Percentiles rank a stretch among this genome's conserved stretches.
phyloP scores from a whole-genome alignment of 192 early-diverging fungal genomes.

The Linnemannia elongata region DNA sequence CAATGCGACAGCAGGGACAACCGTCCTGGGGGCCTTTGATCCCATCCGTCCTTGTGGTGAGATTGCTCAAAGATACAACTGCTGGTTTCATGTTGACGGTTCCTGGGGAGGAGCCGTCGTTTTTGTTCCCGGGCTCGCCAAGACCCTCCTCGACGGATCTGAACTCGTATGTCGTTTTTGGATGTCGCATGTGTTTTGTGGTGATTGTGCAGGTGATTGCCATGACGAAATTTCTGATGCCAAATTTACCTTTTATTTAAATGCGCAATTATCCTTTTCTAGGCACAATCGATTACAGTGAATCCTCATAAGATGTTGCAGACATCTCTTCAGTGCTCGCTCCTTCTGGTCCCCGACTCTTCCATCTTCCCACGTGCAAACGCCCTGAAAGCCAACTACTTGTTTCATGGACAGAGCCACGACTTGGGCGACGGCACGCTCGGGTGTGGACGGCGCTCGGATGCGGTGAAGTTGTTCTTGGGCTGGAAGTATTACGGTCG shows the following conservation, averaged over 20 bases:
- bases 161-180: slow-evolving; percentile 54
- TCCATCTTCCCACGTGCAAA: slow-evolving; percentile 71
- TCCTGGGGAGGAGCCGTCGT: slow-evolving; percentile 82
- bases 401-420: slow-evolving; percentile 75
- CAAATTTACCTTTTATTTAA: neutral
- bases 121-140: slow-evolving; percentile 67
- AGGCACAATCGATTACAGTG: slow-evolving; percentile 77
- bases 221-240: neutral
- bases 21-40: slow-evolving; percentile 87
- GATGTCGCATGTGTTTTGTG: neutral
- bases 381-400: slow-evolving; percentile 74
- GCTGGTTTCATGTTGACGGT: slow-evolving; percentile 86
- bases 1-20: slow-evolving; percentile 87
- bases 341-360: slow-evolving; percentile 71
- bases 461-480: slow-evolving; percentile 85
- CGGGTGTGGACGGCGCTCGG: slow-evolving; percentile 84
- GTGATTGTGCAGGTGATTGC: neutral
- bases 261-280: slow-evolving; percentile 5
- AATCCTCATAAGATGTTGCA: slow-evolving; percentile 91
- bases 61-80: slow-evolving; percentile 70
- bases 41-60: slow-evolving; percentile 69
- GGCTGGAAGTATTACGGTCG: slow-evolving; percentile 83
- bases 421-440: slow-evolving; percentile 84
- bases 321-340: slow-evolving; percentile 83
- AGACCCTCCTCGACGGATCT: slow-evolving; percentile 62